phyloP scores from a whole-genome alignment of 768 basidiomycete species.

The Antrodiella citrinella region DNA sequence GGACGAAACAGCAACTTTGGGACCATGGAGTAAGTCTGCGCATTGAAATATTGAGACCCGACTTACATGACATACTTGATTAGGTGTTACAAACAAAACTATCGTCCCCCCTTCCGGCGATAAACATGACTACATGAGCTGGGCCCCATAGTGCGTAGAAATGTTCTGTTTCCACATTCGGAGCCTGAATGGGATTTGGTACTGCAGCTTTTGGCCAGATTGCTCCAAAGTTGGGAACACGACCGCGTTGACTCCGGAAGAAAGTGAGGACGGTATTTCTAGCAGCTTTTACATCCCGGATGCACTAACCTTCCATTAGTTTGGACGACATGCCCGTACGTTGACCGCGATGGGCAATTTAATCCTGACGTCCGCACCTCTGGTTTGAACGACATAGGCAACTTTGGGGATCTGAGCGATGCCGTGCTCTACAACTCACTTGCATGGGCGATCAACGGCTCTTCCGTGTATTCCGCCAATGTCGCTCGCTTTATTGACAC shows the following conservation, averaged over 20 bases:
- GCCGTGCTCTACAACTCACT: conserved; percentile 55
- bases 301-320: conserved; percentile 31
- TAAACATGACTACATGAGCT: conserved; percentile 60
- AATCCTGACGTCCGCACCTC: conserved; percentile 50
- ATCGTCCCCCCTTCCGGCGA: conserved; percentile 43
- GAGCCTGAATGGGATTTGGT: too few species aligned
- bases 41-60: too few species aligned
- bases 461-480: conserved; percentile 33
- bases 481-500: conserved; percentile 39
- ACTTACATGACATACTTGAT: background rate
- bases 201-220: conserved; percentile 51
- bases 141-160: conserved; percentile 55
- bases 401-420: conserved; percentile 47
- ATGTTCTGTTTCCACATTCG: background rate
- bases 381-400: conserved; percentile 42
- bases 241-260: conserved; percentile 42
- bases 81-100: conserved; percentile 43
- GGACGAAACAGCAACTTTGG: conserved; percentile 28
- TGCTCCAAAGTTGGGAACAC: conserved; percentile 52
- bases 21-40: conserved; percentile 47
- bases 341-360: conserved; percentile 48
- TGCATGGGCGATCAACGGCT: conserved; percentile 40
- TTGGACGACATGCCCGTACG: conserved; percentile 55
- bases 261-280: conserved; percentile 29
- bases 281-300: too few species aligned